Base-by-base conservation (phyloP, 2,329 filamentous ascomycete genomes). In the Penicillium carneum region DNA sequence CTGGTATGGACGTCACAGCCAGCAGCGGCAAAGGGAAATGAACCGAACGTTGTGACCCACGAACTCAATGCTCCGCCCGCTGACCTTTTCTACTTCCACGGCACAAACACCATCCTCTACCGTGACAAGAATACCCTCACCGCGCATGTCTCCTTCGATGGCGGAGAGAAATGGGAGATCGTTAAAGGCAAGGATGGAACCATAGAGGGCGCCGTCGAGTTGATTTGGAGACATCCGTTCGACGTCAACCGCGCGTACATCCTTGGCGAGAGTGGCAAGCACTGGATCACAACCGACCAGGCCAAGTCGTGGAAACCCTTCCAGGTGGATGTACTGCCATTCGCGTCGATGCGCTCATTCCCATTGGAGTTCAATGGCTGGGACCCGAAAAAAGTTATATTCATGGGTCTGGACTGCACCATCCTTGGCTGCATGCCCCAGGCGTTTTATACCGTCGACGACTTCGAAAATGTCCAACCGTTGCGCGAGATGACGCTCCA, bases 81-180 rank as follows among this genome's bases (percentile, higher is more conserved):
- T 56, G 88, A 88, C 74, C 81, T 97, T 67, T 90, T 90, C 79
- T 99, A 97, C 80, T 98, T 99, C 74, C 89, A 95, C 72, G 91
- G 94, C 76, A 93, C 91, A 67, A 89, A 97, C 75, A 86, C 90
- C 53, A 83, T 96, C 61, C 79, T 98, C 47, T 88, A 92, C 73
- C 88, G 90, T 70, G 90, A 96, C 74, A 73, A 81, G 51, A 77
- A 83, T 14, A 84, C 84, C 42, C 83, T 84, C 62, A 87, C 87
- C 64, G 83, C 96, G 53, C 93, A 89, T 77, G 88, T 91, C 62
- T 96, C 94, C 46, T 83, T 84, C 48, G 87, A 98, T 80, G 93
- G 91, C 41, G 96, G 95, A 67, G 86, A 86, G 69, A 86, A 82
- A 47, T 99, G 95, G 94, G 79, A 86, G 46, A 81, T 69, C 63